phyloP scores from a whole-genome alignment of 345 rosid species.

The Populus simonii region DNA sequence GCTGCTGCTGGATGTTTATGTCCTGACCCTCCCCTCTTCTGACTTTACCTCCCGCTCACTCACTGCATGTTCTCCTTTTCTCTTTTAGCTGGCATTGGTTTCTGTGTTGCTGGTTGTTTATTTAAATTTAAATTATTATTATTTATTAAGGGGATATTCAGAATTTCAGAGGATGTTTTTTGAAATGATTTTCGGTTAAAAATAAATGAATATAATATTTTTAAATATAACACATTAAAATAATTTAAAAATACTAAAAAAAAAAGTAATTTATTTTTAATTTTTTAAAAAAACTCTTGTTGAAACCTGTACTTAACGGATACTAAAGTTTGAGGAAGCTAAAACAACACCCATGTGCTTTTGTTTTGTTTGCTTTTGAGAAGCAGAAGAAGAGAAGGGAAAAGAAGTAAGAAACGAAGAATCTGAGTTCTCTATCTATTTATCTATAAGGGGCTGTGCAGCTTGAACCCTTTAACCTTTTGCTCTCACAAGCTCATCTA shows the following conservation, averaged over 20 bases:
- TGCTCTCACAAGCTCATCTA: neutral
- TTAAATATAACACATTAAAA: too few relatives aligned
- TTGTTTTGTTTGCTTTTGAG: slow-evolving; percentile 28
- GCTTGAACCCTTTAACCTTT: neutral
- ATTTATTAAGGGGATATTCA: neutral
- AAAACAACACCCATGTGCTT: slow-evolving; percentile 32
- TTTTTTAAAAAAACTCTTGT: too few relatives aligned
- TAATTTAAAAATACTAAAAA: too few relatives aligned
- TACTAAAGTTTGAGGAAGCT: slow-evolving; percentile 13
- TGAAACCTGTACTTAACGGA: too few relatives aligned
- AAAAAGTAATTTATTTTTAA: too few relatives aligned
- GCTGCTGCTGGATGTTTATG: neutral
- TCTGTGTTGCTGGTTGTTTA: neutral
- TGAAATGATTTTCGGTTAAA: too few relatives aligned
- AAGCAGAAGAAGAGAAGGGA: slow-evolving; percentile 7
- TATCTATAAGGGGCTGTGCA: neutral
- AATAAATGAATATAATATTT: too few relatives aligned
- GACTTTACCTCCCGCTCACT: neutral
- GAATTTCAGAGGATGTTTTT: too few relatives aligned
- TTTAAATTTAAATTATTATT: neutral
- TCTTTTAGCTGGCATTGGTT: neutral
- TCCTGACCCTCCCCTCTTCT: neutral
- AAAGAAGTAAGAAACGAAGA: neutral
- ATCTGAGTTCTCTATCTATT: neutral
- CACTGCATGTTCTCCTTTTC: neutral